A percentile compares a stretch with the other conserved stretches of the same genome.
These are phyloP conservation scores for Lasiosphaeria hispida DNA, from an alignment of 495 filamentous ascomycete species.

Conservation along the genomic window DNA sequence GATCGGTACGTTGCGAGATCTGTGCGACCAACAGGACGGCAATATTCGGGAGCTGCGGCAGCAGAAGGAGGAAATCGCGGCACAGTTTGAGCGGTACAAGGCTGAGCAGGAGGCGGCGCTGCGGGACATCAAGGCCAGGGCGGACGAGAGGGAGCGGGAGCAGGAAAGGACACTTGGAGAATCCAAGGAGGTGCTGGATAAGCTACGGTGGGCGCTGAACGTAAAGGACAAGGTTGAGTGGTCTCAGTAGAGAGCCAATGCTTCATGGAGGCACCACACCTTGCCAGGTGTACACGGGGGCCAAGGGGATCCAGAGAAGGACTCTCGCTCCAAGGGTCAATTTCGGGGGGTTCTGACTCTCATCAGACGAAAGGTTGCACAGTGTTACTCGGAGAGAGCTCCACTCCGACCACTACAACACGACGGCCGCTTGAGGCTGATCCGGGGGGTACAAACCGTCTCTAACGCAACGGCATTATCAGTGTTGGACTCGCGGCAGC, in stretches of 20 bases:
- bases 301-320: too few relatives aligned
- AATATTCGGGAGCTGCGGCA: slow-evolving; percentile 58
- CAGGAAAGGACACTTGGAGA: slow-evolving; percentile 58
- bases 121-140: slow-evolving; percentile 52
- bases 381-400: too few relatives aligned
- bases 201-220: slow-evolving; percentile 68
- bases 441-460: too few relatives aligned
- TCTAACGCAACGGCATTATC: not conserved
- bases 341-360: too few relatives aligned
- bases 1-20: slow-evolving; percentile 53
- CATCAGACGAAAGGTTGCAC: too few relatives aligned
- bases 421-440: too few relatives aligned
- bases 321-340: too few relatives aligned
- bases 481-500: not conserved
- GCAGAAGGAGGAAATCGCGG: slow-evolving; percentile 58
- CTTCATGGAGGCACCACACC: not conserved
- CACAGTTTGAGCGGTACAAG: slow-evolving; percentile 62
- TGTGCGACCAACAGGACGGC: slow-evolving; percentile 68
- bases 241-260: slow-evolving; percentile 37
- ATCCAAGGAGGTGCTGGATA: slow-evolving; percentile 58
- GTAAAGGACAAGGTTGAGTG: slow-evolving; percentile 57
- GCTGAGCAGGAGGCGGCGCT: slow-evolving; percentile 59
- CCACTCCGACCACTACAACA: too few relatives aligned
- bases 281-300: too few relatives aligned
- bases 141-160: slow-evolving; percentile 51